These are phyloP conservation scores for Mucor sp. DNA, from an alignment of 371 early-diverging fungal genomes.

Conservation along the genomic window DNA sequence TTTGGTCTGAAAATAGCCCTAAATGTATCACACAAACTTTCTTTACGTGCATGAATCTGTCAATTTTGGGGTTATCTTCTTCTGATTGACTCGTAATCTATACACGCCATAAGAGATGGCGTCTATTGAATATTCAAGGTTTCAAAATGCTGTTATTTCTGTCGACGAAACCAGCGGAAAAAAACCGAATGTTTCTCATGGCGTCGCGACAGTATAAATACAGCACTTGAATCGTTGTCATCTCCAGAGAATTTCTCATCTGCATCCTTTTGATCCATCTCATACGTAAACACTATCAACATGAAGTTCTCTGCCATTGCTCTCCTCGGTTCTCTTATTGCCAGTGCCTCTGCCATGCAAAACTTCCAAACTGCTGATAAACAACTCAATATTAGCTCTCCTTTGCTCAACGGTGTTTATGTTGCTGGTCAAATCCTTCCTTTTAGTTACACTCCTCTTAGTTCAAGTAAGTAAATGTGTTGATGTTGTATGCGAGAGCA, in stretches of 20 bases:
- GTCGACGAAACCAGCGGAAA: background rate
- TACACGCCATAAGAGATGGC: background rate
- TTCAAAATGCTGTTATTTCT: background rate
- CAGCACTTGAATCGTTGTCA: background rate
- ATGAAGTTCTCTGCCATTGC: slow-evolving; percentile 6
- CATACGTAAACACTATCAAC: background rate
- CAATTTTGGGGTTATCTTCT: background rate
- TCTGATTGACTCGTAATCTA: background rate
- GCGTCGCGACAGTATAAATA: background rate
- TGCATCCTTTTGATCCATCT: background rate
- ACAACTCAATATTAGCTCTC: slow-evolving; percentile 20
- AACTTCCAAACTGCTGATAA: slow-evolving; percentile 1
- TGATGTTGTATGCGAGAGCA: background rate
- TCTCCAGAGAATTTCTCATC: background rate
- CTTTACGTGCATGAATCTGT: background rate
- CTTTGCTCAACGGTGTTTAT: slow-evolving; percentile 32
- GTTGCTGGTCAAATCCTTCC: slow-evolving; percentile 32
- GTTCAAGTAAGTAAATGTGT: slow-evolving; percentile 7
- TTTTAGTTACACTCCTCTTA: slow-evolving; percentile 18
- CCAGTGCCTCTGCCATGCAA: background rate
- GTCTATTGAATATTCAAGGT: background rate
- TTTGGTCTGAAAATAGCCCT: background rate
- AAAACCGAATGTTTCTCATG: background rate
- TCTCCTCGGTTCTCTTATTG: background rate
- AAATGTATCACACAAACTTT: background rate